Percentiles rank a stretch among this genome's conserved stretches.
phyloP scores from a whole-genome alignment of 768 basidiomycete species.

The Cystobasidium tubakii region DNA sequence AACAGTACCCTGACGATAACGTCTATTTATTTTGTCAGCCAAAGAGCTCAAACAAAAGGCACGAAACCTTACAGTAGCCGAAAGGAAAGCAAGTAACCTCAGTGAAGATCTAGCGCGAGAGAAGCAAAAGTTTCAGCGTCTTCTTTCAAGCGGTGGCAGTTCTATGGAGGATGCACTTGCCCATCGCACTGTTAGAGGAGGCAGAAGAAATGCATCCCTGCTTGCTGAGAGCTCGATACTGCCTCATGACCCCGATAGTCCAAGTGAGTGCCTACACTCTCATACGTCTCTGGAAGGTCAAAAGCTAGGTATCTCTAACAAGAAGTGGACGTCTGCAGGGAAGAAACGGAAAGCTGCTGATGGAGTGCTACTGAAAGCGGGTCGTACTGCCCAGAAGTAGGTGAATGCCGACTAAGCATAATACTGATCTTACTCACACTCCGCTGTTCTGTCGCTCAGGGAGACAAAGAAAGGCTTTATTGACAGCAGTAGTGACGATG shows the following conservation, averaged over 20 bases:
- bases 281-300: too few species aligned
- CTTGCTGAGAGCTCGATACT: neutral
- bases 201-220: neutral
- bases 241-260: neutral
- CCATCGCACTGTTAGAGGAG: neutral
- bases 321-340: too few species aligned
- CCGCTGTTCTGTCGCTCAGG: neutral
- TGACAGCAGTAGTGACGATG: slow-evolving; percentile 9
- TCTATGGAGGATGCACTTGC: neutral
- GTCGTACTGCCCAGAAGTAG: slow-evolving; percentile 22
- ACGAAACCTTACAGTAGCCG: neutral
- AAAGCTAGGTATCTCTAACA: too few species aligned
- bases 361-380: slow-evolving; percentile 1
- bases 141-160: slow-evolving; percentile 1
- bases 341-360: slow-evolving; percentile 33
- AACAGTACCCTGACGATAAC: neutral
- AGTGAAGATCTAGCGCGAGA: neutral
- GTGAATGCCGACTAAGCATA: neutral
- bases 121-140: slow-evolving; percentile 6
- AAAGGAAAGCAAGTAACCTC: slow-evolving; percentile 12
- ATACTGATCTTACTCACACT: neutral
- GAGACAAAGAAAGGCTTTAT: slow-evolving; percentile 10
- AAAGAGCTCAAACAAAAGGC: slow-evolving; percentile 10
- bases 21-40: neutral
- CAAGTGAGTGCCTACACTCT: neutral